Percentiles rank a stretch among this genome's conserved stretches.
phyloP scores from a whole-genome alignment of 2,329 filamentous ascomycete genomes.

The Ophiostoma novo-ulmi region DNA sequence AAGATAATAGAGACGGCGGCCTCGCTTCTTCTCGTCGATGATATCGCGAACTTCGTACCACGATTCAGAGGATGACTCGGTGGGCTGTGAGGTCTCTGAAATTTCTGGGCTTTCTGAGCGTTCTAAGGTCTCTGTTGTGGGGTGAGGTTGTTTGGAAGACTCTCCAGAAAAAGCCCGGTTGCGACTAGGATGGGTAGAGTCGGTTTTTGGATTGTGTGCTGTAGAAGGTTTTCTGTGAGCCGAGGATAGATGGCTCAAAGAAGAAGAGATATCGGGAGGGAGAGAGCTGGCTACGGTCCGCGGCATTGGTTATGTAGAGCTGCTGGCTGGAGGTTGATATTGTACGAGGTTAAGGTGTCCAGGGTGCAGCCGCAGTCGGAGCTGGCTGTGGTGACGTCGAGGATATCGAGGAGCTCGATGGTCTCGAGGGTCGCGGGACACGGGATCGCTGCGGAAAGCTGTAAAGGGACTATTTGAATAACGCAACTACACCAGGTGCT shows the following conservation, averaged over 20 bases:
- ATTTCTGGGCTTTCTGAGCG: neutral
- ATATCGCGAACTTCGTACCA: conserved; percentile 37
- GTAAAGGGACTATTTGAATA: neutral
- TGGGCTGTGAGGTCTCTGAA: neutral
- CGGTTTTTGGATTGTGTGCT: neutral
- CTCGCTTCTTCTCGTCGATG: conserved; percentile 35
- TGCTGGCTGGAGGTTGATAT: neutral
- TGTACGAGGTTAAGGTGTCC: neutral
- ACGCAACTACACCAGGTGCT: neutral
- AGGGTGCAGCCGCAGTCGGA: neutral
- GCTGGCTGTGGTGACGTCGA: neutral
- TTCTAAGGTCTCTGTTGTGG: neutral
- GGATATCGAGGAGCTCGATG: neutral
- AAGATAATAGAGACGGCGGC: conserved; percentile 40
- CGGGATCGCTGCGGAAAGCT: neutral
- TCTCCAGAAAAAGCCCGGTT: neutral
- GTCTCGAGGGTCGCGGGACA: neutral
- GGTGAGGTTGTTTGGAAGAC: neutral
- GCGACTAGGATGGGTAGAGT: neutral
- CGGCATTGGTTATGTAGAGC: conserved; percentile 4
- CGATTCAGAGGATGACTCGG: neutral
- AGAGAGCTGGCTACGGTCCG: neutral
- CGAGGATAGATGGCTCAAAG: neutral
- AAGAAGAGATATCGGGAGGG: neutral
- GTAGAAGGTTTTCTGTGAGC: neutral